phyloP scores from a whole-genome alignment of 768 basidiomycete genomes.

The Auricularia heimuer region DNA sequence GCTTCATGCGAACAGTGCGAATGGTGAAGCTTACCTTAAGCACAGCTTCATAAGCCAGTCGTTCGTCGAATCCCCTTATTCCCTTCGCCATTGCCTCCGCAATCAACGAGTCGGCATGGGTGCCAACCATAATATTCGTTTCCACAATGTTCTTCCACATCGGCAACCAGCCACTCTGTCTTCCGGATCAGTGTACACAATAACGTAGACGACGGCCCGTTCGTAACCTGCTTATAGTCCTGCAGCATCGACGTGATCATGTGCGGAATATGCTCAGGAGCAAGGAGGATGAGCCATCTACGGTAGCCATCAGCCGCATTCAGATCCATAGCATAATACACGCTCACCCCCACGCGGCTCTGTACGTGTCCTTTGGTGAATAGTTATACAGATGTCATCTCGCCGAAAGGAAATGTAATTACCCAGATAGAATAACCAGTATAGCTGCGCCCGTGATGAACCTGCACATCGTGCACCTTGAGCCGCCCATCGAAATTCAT shows the following conservation, averaged over 20 bases:
- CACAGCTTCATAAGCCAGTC: slow-evolving; percentile 63
- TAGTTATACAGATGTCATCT: too few relatives aligned
- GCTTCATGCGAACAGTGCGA: slow-evolving; percentile 12
- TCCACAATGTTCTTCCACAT: slow-evolving; percentile 90
- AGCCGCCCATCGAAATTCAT: too few relatives aligned
- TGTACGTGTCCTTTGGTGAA: slow-evolving; percentile 54
- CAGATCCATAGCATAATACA: too few relatives aligned
- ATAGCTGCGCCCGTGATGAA: slow-evolving; percentile 45
- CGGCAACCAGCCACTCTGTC: slow-evolving; percentile 67
- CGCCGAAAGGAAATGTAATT: slow-evolving; percentile 9
- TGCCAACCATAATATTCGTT: slow-evolving; percentile 81
- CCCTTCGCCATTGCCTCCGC: slow-evolving; percentile 65
- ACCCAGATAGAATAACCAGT: slow-evolving; percentile 79
- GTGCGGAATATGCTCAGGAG: slow-evolving; percentile 63
- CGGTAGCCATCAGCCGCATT: too few relatives aligned
- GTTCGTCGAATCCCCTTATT: slow-evolving; percentile 49
- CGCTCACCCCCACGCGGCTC: slow-evolving; percentile 54
- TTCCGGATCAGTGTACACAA: background rate
- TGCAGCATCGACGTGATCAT: slow-evolving; percentile 76
- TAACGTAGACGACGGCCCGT: background rate
- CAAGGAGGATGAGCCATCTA: slow-evolving; percentile 58
- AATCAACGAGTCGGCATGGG: slow-evolving; percentile 70
- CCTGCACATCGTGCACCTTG: background rate
- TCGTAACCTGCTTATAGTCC: slow-evolving; percentile 54
- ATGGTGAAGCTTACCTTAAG: slow-evolving; percentile 47